Conservation (phyloP, 441 rosid genomes). For the Jatropha podagrica region DNA sequence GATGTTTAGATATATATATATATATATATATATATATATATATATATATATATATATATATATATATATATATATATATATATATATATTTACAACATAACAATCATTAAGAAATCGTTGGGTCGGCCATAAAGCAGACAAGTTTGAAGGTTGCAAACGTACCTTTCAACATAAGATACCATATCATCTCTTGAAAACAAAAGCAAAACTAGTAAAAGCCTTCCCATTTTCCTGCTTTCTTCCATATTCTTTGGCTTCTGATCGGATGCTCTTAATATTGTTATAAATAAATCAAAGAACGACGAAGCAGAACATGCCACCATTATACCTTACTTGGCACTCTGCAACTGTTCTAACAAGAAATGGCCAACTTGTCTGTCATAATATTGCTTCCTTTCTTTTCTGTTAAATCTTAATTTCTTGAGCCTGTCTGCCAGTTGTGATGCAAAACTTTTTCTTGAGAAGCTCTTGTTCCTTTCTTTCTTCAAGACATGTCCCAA, state of each 20-base stretch:
- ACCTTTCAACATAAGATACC: background rate
- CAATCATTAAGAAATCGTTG: background rate
- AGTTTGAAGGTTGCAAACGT: background rate
- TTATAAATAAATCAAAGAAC: background rate
- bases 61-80: too few relatives aligned
- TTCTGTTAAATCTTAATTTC: background rate
- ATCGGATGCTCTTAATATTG: background rate
- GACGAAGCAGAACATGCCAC: background rate
- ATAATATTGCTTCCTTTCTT: background rate
- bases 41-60: too few relatives aligned
- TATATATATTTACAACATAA: background rate
- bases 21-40: too few relatives aligned
- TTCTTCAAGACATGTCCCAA: background rate
- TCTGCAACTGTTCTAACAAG: background rate
- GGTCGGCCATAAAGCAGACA: conserved; percentile 21
- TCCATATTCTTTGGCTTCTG: background rate
- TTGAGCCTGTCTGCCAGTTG: background rate
- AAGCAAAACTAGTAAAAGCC: background rate
- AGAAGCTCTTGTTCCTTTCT: background rate
- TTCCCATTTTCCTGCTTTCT: background rate
- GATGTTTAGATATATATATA: too few relatives aligned
- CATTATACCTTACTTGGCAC: background rate
- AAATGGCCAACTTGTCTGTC: background rate
- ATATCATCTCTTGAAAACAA: background rate
- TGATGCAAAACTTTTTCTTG: background rate